Base-by-base conservation (phyloP, 2,329 filamentous ascomycete species). In the Esteya vermicola region DNA sequence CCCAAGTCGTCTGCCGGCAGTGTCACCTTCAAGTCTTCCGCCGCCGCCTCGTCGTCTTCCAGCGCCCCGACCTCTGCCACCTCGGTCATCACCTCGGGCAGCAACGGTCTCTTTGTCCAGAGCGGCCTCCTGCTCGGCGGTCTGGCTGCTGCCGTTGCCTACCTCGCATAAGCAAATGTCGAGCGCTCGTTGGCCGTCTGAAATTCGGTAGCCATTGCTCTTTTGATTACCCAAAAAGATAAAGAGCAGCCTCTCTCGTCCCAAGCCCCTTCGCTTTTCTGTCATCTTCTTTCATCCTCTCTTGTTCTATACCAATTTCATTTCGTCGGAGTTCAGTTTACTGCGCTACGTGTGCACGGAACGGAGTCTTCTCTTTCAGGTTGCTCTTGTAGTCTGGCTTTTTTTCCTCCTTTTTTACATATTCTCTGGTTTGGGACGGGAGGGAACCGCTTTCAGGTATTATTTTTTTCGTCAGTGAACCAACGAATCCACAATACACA, bases 71-170 rank as follows among this genome's bases (percentile, higher is more conserved):
- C 39, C 3, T 12, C 42, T 18, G 9, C 41, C 5, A 22, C 32
- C 14, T 13, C 38, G 19, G 26, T 35, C 37, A 10, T 32, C 39
- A 35, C 39, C 36, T 43, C 53, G 44, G 57, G 46, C 28, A 61
- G 61, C 36, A 55, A 51, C 44, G 51, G 53, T 30, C 51, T 65
- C 31, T 48, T 60, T 22, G 51, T 59, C 44, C 57, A 62, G 48
- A 57, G 57, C 44, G 60, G 62, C 35, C 45, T 65, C 41, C 45
- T 67, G 34, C 57, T 60, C 27, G 55, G 54, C 31, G 57, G 56
- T 28, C 44, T 67, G 40, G 57, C 58, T 22, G 61, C 59, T 27
- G 62, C 57, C 43, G 43, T 64, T 38, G 57, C 58, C 43, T 54
- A 62, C 41, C 57, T 63, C 38, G 56, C 55, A 46, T 58, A 55